These are phyloP conservation scores for Cyclanthera cordifolia DNA, from an alignment of 306 rosid genomes.

Conservation along the genomic window DNA sequence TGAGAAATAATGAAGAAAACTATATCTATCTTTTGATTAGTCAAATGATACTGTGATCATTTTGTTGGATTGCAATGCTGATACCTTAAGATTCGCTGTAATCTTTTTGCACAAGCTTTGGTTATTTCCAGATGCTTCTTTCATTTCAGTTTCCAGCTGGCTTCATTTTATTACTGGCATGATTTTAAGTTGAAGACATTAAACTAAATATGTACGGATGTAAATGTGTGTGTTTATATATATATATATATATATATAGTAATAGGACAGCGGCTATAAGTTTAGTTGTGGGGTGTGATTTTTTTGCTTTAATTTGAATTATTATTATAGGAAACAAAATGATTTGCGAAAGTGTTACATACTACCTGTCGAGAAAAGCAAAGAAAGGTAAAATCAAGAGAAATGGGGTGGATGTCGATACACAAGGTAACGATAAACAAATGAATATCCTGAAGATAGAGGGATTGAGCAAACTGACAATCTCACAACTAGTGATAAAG, in stretches of 20 bases:
- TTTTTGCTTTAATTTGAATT: too few relatives aligned
- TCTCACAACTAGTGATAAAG: too few relatives aligned
- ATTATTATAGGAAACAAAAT: too few relatives aligned
- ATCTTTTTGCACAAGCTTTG: not conserved
- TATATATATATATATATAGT: not conserved
- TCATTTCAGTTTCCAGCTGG: not conserved
- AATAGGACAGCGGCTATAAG: not conserved
- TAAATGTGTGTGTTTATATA: too few relatives aligned
- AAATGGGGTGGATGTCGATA: too few relatives aligned
- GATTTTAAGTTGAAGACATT: not conserved
- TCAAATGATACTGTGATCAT: not conserved
- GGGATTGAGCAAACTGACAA: too few relatives aligned
- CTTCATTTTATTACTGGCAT: not conserved
- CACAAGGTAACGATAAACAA: too few relatives aligned
- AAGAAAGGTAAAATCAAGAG: too few relatives aligned
- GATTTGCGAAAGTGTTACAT: too few relatives aligned
- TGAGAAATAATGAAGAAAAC: conserved; percentile 34
- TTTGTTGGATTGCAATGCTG: conserved; percentile 6
- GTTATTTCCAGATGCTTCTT: not conserved
- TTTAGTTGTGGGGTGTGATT: not conserved
- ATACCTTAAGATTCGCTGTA: not conserved
- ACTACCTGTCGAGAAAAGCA: too few relatives aligned
- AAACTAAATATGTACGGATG: not conserved
- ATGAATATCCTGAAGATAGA: too few relatives aligned
- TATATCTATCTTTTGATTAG: conserved; percentile 11